Evolutionary conservation across 805 yeast species (phyloP).

Genomic region (Ogataea neopini): DNA sequence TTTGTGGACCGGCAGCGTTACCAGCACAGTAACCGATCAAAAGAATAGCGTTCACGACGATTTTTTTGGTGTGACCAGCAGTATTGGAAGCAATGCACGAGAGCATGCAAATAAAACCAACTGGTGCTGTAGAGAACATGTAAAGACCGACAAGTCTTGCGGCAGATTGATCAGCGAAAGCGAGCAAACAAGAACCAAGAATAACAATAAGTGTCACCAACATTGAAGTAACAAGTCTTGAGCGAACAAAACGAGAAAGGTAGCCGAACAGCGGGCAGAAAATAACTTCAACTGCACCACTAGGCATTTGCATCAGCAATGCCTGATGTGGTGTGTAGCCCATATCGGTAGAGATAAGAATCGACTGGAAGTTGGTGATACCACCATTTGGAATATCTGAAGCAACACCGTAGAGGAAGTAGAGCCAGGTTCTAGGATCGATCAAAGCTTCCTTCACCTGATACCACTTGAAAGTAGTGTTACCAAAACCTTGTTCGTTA

Average conservation of each 20-base stretch:
- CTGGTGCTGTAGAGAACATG: conserved; percentile 25
- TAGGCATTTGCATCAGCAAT: conserved; percentile 24
- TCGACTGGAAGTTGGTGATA: conserved; percentile 48
- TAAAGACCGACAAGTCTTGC: conserved; percentile 34
- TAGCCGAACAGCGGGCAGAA: conserved; percentile 36
- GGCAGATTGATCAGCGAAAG: conserved; percentile 20
- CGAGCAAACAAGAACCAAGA: conserved; percentile 35
- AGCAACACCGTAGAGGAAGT: conserved; percentile 36
- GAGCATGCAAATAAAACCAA: conserved; percentile 30
- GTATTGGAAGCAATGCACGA: conserved; percentile 35
- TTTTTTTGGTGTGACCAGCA: conserved; percentile 55
- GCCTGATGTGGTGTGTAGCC: conserved; percentile 29
- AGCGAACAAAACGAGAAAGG: conserved; percentile 25
- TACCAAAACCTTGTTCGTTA: conserved; percentile 28
- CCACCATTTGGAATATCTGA: conserved; percentile 35
- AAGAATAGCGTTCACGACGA: conserved; percentile 39
- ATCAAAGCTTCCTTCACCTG: conserved; percentile 24
- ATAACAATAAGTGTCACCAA: conserved; percentile 18
- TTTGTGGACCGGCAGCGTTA: conserved; percentile 54
- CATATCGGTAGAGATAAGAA: conserved; percentile 29
- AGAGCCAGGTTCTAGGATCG: conserved; percentile 44
- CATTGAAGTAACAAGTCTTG: conserved; percentile 26
- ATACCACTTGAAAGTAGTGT: conserved; percentile 23
- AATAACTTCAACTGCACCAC: conserved; percentile 34
- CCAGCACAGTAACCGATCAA: conserved; percentile 44